These are phyloP conservation scores for Komagataella ulmi DNA, from an alignment of 805 yeast genomes.

Conservation along the genomic window DNA sequence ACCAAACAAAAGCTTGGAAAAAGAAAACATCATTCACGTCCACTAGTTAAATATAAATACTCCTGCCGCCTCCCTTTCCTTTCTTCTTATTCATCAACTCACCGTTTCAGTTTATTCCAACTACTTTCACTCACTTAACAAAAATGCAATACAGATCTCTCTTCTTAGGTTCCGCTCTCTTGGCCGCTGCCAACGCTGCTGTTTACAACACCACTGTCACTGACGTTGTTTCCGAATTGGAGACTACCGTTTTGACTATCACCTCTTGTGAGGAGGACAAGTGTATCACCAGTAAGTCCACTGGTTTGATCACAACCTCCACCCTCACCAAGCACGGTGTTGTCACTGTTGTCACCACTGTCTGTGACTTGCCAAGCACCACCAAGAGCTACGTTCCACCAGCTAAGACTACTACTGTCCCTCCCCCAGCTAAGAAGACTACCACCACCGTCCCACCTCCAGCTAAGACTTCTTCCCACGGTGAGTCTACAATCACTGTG, in stretches of 20 bases:
- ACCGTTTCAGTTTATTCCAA: neutral
- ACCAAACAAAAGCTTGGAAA: neutral
- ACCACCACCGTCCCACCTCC: neutral
- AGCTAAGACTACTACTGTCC: slow-evolving; percentile 2
- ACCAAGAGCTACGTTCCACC: slow-evolving; percentile 2
- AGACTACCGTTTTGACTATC: slow-evolving; percentile 14
- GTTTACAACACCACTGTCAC: slow-evolving; percentile 6
- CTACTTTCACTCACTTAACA: slow-evolving; percentile 1
- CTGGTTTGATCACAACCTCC: slow-evolving; percentile 8
- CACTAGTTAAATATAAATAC: neutral
- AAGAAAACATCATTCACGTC: neutral
- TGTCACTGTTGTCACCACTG: slow-evolving; percentile 24
- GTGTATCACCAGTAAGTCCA: slow-evolving; percentile 15
- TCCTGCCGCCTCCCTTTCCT: neutral
- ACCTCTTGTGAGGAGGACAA: slow-evolving; percentile 17
- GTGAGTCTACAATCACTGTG: neutral
- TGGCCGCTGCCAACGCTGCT: slow-evolving; percentile 10
- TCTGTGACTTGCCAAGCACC: slow-evolving; percentile 12
- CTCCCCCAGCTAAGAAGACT: too few relatives aligned
- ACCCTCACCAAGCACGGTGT: slow-evolving; percentile 21
- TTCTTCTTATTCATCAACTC: neutral
- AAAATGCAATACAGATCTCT: slow-evolving; percentile 3
- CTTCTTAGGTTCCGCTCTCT: slow-evolving; percentile 8
- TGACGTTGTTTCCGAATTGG: slow-evolving; percentile 2
- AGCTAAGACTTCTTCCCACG: neutral